A percentile compares a stretch with the other conserved stretches of the same genome.
phyloP scores from a whole-genome alignment of 306 rosid genomes.

The Carpinus viminea region DNA sequence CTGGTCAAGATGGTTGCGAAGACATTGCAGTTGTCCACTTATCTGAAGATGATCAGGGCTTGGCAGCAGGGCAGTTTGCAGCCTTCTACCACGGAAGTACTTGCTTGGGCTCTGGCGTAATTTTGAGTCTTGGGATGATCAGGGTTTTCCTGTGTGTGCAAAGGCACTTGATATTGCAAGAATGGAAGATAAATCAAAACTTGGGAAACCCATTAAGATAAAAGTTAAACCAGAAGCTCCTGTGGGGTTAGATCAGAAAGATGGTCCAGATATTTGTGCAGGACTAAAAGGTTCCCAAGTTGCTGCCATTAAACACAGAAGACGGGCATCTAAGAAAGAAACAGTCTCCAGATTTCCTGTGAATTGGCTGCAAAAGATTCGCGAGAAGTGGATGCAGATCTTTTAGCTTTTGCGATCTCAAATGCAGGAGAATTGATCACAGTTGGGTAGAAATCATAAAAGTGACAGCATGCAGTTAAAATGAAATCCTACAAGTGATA shows the following conservation, averaged over 20 bases:
- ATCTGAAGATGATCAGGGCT: conserved; percentile 87
- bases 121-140: conserved; percentile 86
- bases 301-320: conserved; percentile 32
- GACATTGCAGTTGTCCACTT: conserved; percentile 66
- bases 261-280: conserved; percentile 26
- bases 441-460: background rate
- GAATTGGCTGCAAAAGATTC: conserved; percentile 39
- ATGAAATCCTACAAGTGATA: background rate
- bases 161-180: conserved; percentile 77
- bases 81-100: conserved; percentile 78
- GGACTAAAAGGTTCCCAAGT: conserved; percentile 22
- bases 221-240: conserved; percentile 61
- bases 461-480: background rate
- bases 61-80: conserved; percentile 92
- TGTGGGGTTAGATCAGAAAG: conserved; percentile 29
- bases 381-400: conserved; percentile 33
- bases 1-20: conserved; percentile 37
- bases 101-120: conserved; percentile 91
- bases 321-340: conserved; percentile 22
- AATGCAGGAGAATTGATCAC: background rate
- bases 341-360: conserved; percentile 13
- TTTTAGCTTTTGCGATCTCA: conserved; percentile 26
- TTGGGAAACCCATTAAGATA: conserved; percentile 93
- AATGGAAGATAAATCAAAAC: conserved; percentile 74
- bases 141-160: conserved; percentile 75